These are phyloP conservation scores for Mrakia hoshinonis DNA, from an alignment of 768 basidiomycete genomes.

Conservation along the genomic window DNA sequence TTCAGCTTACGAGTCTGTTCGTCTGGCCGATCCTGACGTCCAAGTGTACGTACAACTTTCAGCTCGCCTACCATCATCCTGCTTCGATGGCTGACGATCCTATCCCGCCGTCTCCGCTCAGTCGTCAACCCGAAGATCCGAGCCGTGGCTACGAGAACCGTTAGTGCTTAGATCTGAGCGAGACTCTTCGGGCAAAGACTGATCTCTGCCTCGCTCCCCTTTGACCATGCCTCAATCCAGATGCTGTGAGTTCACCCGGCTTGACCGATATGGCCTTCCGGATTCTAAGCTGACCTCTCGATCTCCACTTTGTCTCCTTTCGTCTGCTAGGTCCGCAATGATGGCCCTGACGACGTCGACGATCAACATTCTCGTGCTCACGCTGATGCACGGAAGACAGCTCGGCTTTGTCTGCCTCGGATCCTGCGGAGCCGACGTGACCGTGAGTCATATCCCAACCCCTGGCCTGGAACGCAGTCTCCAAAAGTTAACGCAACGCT, in stretches of 20 bases:
- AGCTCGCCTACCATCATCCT: neutral
- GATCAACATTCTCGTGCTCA: conserved; percentile 33
- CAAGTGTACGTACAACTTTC: neutral
- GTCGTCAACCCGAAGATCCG: conserved; percentile 26
- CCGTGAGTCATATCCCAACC: neutral
- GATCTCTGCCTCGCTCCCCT: no score
- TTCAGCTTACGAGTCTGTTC: conserved; percentile 24
- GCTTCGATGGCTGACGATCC: neutral
- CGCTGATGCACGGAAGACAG: conserved; percentile 32
- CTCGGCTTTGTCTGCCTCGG: conserved; percentile 34
- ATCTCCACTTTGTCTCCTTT: neutral
- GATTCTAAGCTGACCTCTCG: neutral
- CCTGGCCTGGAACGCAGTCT: neutral
- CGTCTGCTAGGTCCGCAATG: neutral
- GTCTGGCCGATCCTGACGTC: conserved; percentile 26
- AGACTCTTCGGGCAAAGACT: no score
- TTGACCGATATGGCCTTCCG: no score
- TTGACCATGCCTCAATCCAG: neutral
- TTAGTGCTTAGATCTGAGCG: no score
- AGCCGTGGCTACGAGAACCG: conserved; percentile 17
- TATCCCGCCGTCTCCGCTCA: neutral
- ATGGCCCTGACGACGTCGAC: conserved; percentile 33
- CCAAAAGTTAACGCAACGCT: no score
- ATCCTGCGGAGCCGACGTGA: conserved; percentile 39
- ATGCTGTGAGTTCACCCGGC: neutral